These are phyloP conservation scores for Rhizoclosmatium globosum DNA, from an alignment of 192 early-diverging fungal genomes.

Conservation along the genomic window DNA sequence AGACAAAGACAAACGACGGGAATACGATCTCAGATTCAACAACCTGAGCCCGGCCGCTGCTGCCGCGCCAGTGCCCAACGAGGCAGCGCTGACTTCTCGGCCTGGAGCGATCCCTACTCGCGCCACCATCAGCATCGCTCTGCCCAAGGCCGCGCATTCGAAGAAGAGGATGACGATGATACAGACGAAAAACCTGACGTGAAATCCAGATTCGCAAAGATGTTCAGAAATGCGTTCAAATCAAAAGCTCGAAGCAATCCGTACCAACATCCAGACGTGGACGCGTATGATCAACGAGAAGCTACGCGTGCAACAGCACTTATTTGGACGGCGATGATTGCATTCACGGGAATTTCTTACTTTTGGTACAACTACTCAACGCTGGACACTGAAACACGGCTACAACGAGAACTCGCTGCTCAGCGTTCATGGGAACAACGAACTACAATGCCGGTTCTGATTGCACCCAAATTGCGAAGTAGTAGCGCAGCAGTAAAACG, in stretches of 20 bases:
- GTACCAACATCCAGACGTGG: not conserved
- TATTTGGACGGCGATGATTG: not conserved
- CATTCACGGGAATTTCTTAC: not conserved
- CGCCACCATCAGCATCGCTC: not conserved
- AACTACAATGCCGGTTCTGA: not conserved
- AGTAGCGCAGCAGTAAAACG: too few relatives aligned
- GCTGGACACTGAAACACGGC: not conserved
- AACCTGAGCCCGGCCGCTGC: not conserved
- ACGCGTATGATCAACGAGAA: not conserved
- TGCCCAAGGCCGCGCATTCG: not conserved
- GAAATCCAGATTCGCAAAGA: not conserved
- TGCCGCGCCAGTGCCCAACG: not conserved
- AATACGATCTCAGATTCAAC: slow-evolving; percentile 1
- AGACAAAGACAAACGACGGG: not conserved
- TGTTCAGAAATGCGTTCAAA: not conserved
- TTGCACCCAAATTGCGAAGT: not conserved
- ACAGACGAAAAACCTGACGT: not conserved
- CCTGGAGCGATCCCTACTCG: not conserved
- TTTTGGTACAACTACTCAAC: not conserved
- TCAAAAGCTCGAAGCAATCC: not conserved
- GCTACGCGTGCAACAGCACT: not conserved
- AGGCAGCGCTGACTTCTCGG: slow-evolving; percentile 3
- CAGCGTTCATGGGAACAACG: not conserved
- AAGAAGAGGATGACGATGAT: not conserved
- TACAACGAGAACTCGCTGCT: not conserved